A percentile compares a stretch with the other conserved stretches of the same genome.
phyloP scores from a whole-genome alignment of 2,329 filamentous ascomycete genomes.

The Aphanoascus verrucosus region DNA sequence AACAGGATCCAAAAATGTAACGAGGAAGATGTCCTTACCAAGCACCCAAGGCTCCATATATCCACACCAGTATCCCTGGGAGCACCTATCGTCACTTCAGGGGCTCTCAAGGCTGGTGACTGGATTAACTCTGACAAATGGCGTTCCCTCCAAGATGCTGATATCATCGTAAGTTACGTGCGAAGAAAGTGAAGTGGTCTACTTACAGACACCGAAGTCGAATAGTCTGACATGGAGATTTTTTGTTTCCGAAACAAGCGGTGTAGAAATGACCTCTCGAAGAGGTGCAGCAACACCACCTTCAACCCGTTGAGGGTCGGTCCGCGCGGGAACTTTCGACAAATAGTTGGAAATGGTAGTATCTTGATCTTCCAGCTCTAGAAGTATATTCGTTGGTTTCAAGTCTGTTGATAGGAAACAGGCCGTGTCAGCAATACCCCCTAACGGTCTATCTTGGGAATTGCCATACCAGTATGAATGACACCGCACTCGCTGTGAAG shows the following conservation, averaged over 20 bases:
- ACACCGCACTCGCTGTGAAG: constrained; percentile 20
- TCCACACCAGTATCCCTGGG: constrained; percentile 21
- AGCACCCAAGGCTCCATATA: constrained; percentile 25
- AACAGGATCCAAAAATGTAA: background rate
- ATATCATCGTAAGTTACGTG: constrained; percentile 2
- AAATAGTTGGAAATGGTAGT: constrained; percentile 18
- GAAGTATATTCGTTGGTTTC: constrained; percentile 22
- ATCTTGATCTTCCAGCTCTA: constrained; percentile 17
- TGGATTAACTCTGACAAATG: constrained; percentile 19
- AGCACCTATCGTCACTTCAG: constrained; percentile 22
- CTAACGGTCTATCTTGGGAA: constrained; percentile 5
- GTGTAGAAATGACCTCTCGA: constrained; percentile 20
- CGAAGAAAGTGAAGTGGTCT: background rate
- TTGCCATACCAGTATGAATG: constrained; percentile 21
- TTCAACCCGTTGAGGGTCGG: constrained; percentile 1
- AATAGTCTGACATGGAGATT: constrained; percentile 17
- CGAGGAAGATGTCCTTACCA: constrained; percentile 17
- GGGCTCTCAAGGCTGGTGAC: constrained; percentile 17
- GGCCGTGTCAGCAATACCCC: background rate
- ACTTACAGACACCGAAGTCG: constrained; percentile 20
- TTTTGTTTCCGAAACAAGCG: constrained; percentile 17
- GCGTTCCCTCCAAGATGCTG: constrained; percentile 18
- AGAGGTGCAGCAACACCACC: constrained; percentile 15
- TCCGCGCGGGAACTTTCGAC: constrained; percentile 15
- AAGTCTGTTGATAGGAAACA: constrained; percentile 15